Conservation (phyloP, 2,329 filamentous ascomycete genomes). For the Coniochaeta pulveracea region DNA sequence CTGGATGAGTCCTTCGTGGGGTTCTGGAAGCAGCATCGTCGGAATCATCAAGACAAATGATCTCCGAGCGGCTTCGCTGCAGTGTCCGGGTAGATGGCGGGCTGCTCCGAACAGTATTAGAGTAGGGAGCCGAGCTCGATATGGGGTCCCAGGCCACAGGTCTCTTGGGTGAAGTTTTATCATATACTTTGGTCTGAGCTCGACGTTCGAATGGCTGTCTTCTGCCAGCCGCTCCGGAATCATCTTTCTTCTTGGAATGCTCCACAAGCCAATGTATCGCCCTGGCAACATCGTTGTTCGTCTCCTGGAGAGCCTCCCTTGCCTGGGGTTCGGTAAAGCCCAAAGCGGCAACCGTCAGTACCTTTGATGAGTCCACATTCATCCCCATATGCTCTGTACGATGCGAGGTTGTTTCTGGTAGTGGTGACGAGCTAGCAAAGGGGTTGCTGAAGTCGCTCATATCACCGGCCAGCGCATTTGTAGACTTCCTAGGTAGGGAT, state of each 20-base stretch:
- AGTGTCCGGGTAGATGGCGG: conserved; percentile 7
- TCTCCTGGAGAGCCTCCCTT: background rate
- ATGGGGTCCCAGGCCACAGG: conserved; percentile 35
- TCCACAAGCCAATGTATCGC: background rate
- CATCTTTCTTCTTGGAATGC: too few species aligned
- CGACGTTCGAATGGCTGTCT: too few species aligned
- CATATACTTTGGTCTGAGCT: too few species aligned
- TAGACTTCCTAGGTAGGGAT: too few species aligned
- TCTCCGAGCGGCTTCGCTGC: conserved; percentile 12
- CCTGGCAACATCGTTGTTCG: background rate
- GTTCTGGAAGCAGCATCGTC: conserved; percentile 14
- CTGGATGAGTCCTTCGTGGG: too few species aligned
- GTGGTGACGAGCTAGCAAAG: conserved; percentile 1
- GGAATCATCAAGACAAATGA: conserved; percentile 25
- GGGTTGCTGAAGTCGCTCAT: conserved; percentile 1
- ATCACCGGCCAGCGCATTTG: background rate
- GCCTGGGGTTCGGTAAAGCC: background rate
- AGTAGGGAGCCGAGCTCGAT: conserved; percentile 37
- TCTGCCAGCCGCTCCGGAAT: too few species aligned
- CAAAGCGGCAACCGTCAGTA: background rate
- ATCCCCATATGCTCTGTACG: too few species aligned
- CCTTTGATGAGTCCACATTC: too few species aligned
- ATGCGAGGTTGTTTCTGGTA: background rate
- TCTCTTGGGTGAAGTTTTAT: conserved; percentile 12
- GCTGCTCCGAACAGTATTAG: background rate